A percentile compares a stretch with the other conserved stretches of the same genome.
phyloP scores from a whole-genome alignment of 148 eudicot species.

The Limonium bicolor region DNA sequence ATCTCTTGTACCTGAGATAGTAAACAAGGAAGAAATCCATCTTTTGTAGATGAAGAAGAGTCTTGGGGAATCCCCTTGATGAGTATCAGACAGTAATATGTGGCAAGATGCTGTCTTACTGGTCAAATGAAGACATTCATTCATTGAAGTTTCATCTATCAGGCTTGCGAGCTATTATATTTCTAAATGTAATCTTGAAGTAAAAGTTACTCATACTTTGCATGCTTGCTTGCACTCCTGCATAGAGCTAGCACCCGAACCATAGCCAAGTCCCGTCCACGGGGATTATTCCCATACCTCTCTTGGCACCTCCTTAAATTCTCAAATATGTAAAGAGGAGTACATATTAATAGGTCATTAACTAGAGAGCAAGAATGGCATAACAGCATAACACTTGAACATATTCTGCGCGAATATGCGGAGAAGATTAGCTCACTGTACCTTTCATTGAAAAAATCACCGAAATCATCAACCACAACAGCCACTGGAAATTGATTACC shows the following conservation, averaged over 20 bases:
- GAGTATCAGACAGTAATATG: constrained; percentile 74
- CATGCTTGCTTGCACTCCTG: constrained; percentile 57
- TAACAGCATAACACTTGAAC: no score
- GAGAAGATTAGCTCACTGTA: constrained; percentile 1
- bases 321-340: not conserved
- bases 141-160: not conserved
- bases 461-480: constrained; percentile 64
- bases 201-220: constrained; percentile 23
- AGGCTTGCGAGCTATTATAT: not conserved
- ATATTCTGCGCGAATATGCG: no score
- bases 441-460: constrained; percentile 50
- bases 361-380: not conserved
- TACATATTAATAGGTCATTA: not conserved
- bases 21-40: constrained; percentile 69
- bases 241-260: constrained; percentile 62
- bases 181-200: not conserved
- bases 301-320: constrained; percentile 49
- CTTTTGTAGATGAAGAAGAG: constrained; percentile 65
- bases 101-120: constrained; percentile 49
- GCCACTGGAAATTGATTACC: constrained; percentile 34
- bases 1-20: constrained; percentile 32
- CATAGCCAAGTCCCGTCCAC: constrained; percentile 83
- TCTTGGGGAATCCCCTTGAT: constrained; percentile 65
- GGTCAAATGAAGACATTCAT: not conserved
- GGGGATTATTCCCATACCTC: constrained; percentile 44